Base-by-base conservation (phyloP, 2,329 filamentous ascomycete genomes). In the Hypoxylon sp. region DNA sequence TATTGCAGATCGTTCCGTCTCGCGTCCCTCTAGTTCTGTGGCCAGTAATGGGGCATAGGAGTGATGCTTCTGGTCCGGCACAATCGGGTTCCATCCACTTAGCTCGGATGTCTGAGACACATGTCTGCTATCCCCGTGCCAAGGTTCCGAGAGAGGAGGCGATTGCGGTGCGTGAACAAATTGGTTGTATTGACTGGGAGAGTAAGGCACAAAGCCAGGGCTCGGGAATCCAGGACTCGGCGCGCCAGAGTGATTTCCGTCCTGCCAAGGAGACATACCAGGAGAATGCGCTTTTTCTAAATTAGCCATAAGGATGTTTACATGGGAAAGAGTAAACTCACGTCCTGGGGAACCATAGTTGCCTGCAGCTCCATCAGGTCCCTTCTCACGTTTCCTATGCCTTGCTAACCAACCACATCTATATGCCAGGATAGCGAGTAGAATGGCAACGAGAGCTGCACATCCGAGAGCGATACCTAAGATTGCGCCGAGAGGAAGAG, bases 371-470 rank as follows among this genome's bases (percentile, higher is more conserved):
- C 59, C 61, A 12, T 66, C 39, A 7, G 5, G 5, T 19, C 52
- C 48, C 32, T 67, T 67, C 34, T 60, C 46, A n/a, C 61, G 45
- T 25, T 62, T 70, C 43, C 34, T 67, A 5, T 43, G 34, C n/a
- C 62, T 67, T 29, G 62, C 61, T 29, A 69, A 25, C 70, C 71
- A 73, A 21, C 71, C 71, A 37, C 63, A 70, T 54, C 68, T 65
- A 34, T 71, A 73, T 8, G 67, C 63, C n/a, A 71, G 6, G 25
- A 73, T 53, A 1, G 52, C 71, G 9, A 70, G 51, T 4, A 70
- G n/a, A 14, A 73, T 57, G 27, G 67, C 63, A n/a, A 72, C 56
- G 9, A 72, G 45, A 6, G 64, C 60, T 8, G 64, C 66, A 5
- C 69, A 60, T 21, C 71, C 70, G 5, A 73, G 56, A 41, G 69